Base-by-base conservation (phyloP, 2,329 filamentous ascomycete genomes). In the Cordyceps sp. region DNA sequence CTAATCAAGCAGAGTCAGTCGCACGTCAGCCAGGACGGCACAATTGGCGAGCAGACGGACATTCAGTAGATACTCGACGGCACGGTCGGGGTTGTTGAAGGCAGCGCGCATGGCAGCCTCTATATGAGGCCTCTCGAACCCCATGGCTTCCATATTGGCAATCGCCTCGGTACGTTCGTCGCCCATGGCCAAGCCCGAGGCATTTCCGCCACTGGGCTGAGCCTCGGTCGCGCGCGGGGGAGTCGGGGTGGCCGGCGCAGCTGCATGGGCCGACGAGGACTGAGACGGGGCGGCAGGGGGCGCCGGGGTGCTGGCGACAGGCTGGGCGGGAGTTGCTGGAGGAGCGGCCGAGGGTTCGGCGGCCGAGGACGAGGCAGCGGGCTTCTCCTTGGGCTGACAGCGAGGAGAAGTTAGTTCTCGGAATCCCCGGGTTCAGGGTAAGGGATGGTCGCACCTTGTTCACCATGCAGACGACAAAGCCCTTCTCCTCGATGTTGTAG, bases 401-500 rank as follows among this genome's bases (percentile, higher is more conserved):
- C 21, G 19, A 15, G 14, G 15, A 13, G 6, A 23, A 18, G 16
- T 28, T 29, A 36, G 34, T 33, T 20, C 21, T 14, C 6, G n/a
- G 14, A 13, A 9, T 6, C 3, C 7, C 6, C 3, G 27, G 10
- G 17, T 7, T 20, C 18, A 13, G 26, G 12, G 22, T 1, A 32
- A 10, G 18, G 18, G 13, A 13, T 6, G 4, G 29, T 13, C 57
- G 40, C 63, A 93, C 86, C 81, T 96, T 96, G 53, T 83, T 84
- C 47, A 93, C 78, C 76, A 98, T 93, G 64, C 90, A 98, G 38
- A 98, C 90, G 48, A 98, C 85, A 55, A 96, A 98, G 24, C 90
- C 90, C 69, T 96, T 98, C 70, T 96, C 90, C 60, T 98, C 88
- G 41, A 98, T 96, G 61, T 84, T 93, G 66, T 96, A 96, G 26